Percentiles rank a stretch among this genome's conserved stretches.
Conservation (phyloP, 2,329 filamentous ascomycete genomes). For the Apiospora aurea region DNA sequence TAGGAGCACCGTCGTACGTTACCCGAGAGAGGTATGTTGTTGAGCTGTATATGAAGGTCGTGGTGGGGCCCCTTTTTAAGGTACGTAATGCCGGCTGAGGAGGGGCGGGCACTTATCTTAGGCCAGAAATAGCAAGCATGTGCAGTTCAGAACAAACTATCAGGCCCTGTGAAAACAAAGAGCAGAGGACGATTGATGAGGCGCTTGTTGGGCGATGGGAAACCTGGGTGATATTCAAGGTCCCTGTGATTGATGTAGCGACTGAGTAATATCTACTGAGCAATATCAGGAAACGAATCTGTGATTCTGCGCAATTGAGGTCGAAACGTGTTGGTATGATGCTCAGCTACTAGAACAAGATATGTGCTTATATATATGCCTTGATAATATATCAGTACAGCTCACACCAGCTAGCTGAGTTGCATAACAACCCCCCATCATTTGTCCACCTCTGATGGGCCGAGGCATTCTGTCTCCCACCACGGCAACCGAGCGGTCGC, state of each 20-base stretch:
- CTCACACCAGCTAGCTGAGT: neutral
- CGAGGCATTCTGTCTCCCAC: slow-evolving; percentile 7
- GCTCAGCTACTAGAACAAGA: too few species aligned
- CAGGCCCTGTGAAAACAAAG: neutral
- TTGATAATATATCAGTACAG: too few species aligned
- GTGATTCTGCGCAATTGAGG: neutral
- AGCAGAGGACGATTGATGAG: neutral
- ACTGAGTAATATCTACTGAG: neutral
- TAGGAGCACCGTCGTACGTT: neutral
- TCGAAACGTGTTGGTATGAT: neutral
- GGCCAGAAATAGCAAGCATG: neutral
- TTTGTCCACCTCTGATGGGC: neutral
- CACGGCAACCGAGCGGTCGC: neutral
- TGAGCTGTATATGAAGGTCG: neutral
- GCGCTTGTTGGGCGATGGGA: neutral
- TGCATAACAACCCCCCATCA: neutral
- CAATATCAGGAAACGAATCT: too few species aligned
- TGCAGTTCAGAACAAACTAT: neutral
- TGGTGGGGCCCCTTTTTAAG: slow-evolving; percentile 1
- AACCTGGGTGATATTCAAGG: slow-evolving; percentile 5
- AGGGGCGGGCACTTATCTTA: neutral
- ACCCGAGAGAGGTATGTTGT: neutral
- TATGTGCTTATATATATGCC: neutral
- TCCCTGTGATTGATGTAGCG: neutral
- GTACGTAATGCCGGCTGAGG: neutral